These are phyloP conservation scores for Xerocomellus intermedius DNA, from an alignment of 768 basidiomycete genomes.

Conservation along the genomic window DNA sequence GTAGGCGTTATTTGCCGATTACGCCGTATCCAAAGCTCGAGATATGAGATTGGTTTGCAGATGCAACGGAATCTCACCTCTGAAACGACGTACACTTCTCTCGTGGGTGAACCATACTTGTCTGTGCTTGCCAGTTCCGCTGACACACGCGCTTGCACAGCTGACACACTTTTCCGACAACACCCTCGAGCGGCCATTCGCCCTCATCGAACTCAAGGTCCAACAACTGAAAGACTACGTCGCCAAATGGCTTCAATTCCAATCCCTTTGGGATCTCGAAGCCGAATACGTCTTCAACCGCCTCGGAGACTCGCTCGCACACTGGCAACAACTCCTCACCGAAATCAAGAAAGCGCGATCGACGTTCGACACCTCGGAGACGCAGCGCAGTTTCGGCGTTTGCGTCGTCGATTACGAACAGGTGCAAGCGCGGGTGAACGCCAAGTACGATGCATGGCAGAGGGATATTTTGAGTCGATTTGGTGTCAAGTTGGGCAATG, in stretches of 20 bases:
- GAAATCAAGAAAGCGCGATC: slow-evolving; percentile 97
- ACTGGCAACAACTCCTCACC: slow-evolving; percentile 94
- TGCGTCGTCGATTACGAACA: slow-evolving; percentile 97
- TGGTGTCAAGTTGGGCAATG: slow-evolving; percentile 87
- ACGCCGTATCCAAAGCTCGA: slow-evolving; percentile 86
- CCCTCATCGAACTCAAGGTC: slow-evolving; percentile 84
- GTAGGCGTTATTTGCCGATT: slow-evolving; percentile 84
- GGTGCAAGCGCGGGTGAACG: slow-evolving; percentile 95
- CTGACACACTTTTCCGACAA: slow-evolving; percentile 71
- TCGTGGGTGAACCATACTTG: slow-evolving; percentile 49
- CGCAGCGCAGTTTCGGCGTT: slow-evolving; percentile 86
- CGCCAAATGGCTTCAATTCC: slow-evolving; percentile 98
- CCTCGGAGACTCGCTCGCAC: slow-evolving; percentile 87
- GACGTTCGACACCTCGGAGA: slow-evolving; percentile 96
- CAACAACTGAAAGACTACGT: slow-evolving; percentile 89
- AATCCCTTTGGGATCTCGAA: slow-evolving; percentile 97
- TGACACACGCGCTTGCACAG: slow-evolving; percentile 37
- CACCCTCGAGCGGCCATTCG: slow-evolving; percentile 78
- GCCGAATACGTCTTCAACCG: slow-evolving; percentile 95
- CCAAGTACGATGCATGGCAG: slow-evolving; percentile 99
- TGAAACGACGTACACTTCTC: slow-evolving; percentile 79
- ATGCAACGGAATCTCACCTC: slow-evolving; percentile 66
- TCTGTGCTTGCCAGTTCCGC: background rate
- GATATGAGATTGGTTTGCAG: slow-evolving; percentile 95
- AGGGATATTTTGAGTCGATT: slow-evolving; percentile 90